phyloP scores from a whole-genome alignment of 495 filamentous ascomycete genomes.

The Xylaria bambusicola region DNA sequence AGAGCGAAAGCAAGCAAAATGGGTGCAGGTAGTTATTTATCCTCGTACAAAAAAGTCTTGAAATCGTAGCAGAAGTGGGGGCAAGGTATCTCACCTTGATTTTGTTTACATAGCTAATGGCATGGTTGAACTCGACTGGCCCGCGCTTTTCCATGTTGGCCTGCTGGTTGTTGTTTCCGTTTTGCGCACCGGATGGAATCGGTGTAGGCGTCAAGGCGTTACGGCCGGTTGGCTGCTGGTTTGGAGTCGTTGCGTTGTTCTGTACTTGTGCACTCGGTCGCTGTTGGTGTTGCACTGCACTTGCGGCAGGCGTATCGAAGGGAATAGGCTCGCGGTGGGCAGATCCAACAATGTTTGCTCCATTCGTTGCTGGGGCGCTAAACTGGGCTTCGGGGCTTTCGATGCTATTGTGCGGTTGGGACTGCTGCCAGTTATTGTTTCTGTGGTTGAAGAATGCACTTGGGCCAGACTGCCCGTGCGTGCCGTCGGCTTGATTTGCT shows the following conservation, averaged over 20 bases:
- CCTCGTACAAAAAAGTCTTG: slow-evolving; percentile 20
- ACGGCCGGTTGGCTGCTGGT: slow-evolving; percentile 37
- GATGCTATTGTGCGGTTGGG: slow-evolving; percentile 58
- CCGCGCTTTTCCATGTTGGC: slow-evolving; percentile 78
- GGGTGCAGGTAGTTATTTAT: slow-evolving; percentile 22
- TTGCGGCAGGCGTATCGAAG: slow-evolving; percentile 54
- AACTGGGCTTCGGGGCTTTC: slow-evolving; percentile 57
- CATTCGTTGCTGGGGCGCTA: slow-evolving; percentile 51
- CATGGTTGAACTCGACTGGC: slow-evolving; percentile 99
- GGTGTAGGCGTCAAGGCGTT: slow-evolving; percentile 57
- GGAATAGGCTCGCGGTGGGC: slow-evolving; percentile 42
- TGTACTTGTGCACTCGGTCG: slow-evolving; percentile 78
- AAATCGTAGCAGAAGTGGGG: slow-evolving; percentile 24
- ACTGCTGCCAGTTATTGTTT: slow-evolving; percentile 51
- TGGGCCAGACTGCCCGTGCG: slow-evolving; percentile 38
- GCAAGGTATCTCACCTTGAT: slow-evolving; percentile 73
- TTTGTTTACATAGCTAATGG: slow-evolving; percentile 99
- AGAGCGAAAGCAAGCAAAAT: slow-evolving; percentile 12
- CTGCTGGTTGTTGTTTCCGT: slow-evolving; percentile 54
- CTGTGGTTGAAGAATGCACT: slow-evolving; percentile 42
- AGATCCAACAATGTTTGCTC: slow-evolving; percentile 45
- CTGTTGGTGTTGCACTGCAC: slow-evolving; percentile 72
- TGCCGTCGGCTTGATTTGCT: slow-evolving; percentile 43
- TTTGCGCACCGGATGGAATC: slow-evolving; percentile 31
- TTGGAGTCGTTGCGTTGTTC: slow-evolving; percentile 49